Conservation (phyloP, 495 filamentous ascomycete genomes). For the Wilcoxina mikolae region DNA sequence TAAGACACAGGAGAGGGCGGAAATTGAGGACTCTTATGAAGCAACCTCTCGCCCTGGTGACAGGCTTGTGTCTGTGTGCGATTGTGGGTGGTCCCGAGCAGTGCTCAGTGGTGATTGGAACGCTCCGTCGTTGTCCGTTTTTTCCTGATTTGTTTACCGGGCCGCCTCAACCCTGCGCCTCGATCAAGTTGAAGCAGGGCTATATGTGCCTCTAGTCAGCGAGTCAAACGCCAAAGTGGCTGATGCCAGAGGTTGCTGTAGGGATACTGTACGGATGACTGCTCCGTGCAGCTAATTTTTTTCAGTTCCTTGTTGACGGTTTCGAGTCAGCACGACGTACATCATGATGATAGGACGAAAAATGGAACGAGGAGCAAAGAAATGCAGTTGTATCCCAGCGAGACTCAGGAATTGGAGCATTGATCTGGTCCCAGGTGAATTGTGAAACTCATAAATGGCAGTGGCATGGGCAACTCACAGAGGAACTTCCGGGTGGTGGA, state of each 20-base stretch:
- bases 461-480: neutral
- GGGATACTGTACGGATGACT: constrained; percentile 3
- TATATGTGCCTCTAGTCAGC: neutral
- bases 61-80: neutral
- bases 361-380: neutral
- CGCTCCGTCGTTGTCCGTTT: neutral
- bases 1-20: neutral
- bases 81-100: neutral
- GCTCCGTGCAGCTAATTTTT: constrained; percentile 1
- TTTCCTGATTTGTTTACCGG: neutral
- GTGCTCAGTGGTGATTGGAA: neutral
- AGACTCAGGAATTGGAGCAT: neutral
- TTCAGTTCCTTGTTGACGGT: neutral
- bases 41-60: neutral
- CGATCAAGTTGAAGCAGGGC: neutral
- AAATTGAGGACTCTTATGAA: constrained; percentile 5
- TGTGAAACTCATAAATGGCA: neutral
- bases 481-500: neutral
- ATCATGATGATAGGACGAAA: neutral
- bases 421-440: neutral
- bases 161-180: constrained; percentile 5
- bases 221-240: neutral
- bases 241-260: neutral
- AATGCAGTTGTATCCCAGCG: no score
- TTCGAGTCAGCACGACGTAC: neutral